Percentiles rank a stretch among this genome's conserved stretches.
Conservation (phyloP, 2,329 filamentous ascomycete genomes). For the Diaporthe citrichinensis region DNA sequence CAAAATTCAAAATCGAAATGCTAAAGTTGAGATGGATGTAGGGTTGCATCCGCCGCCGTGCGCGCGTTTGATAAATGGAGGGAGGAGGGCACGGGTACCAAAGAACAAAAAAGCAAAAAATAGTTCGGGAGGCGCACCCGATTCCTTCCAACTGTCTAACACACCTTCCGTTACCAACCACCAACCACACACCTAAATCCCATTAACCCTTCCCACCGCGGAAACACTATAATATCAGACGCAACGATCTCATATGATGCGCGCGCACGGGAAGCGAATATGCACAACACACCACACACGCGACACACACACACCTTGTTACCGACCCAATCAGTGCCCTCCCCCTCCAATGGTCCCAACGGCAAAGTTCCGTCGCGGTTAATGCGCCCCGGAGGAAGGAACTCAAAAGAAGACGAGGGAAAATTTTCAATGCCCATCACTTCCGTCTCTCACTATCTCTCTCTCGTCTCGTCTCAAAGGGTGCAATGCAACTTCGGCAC, state of each 20-base stretch:
- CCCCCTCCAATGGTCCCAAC: not conserved
- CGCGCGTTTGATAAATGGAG: conserved; percentile 15
- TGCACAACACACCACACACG: conserved; percentile 21
- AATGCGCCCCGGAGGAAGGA: not conserved
- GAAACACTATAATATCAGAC: conserved; percentile 30
- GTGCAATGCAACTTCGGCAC: conserved; percentile 19
- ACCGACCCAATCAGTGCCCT: not conserved
- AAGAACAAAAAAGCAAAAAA: not conserved
- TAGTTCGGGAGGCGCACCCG: conserved; percentile 7
- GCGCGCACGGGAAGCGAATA: not conserved
- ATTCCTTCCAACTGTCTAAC: not conserved
- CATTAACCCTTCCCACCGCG: not conserved
- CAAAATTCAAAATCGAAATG: conserved; percentile 9
- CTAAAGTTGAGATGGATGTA: not conserved
- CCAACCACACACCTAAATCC: not conserved
- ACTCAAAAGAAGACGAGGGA: not conserved
- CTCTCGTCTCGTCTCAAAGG: not conserved
- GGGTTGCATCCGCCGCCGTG: conserved; percentile 3
- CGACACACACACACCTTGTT: not conserved
- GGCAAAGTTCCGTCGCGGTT: conserved; percentile 29
- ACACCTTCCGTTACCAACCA: not conserved
- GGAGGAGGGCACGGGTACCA: too few species aligned
- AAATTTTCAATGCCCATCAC: conserved; percentile 4
- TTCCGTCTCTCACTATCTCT: too few species aligned
- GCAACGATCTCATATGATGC: conserved; percentile 24